A percentile compares a stretch with the other conserved stretches of the same genome.
phyloP scores from a whole-genome alignment of 2,329 filamentous ascomycete genomes.

The Fusarium sp. region DNA sequence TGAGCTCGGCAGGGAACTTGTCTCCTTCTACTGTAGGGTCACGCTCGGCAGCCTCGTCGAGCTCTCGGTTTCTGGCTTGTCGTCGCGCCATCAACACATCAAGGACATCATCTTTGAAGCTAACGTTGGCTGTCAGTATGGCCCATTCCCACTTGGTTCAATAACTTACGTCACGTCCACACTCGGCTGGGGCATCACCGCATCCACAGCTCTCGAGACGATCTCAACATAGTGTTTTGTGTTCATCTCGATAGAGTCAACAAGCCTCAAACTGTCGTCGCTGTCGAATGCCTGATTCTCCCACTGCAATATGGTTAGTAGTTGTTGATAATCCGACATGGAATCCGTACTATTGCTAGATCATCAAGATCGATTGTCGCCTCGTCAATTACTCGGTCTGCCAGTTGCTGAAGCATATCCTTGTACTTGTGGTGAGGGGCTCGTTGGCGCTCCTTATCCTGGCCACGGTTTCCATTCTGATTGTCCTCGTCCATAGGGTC shows the following conservation, averaged over 20 bases:
- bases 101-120: constrained; percentile 96
- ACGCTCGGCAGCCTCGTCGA: constrained; percentile 74
- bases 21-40: constrained; percentile 76
- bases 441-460: constrained; percentile 61
- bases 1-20: constrained; percentile 91
- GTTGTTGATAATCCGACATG: neutral
- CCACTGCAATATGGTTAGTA: constrained; percentile 65
- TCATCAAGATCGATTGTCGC: constrained; percentile 92
- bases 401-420: constrained; percentile 86
- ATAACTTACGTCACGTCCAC: constrained; percentile 77
- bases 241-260: constrained; percentile 88
- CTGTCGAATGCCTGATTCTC: constrained; percentile 69
- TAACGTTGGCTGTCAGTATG: constrained; percentile 49
- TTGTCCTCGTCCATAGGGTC: constrained; percentile 91
- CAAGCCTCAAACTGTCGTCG: constrained; percentile 77
- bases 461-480: constrained; percentile 64
- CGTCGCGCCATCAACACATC: constrained; percentile 97
- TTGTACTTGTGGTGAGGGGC: constrained; percentile 87
- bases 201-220: constrained; percentile 88
- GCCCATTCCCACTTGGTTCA: neutral
- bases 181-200: constrained; percentile 82
- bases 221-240: constrained; percentile 96
- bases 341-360: constrained; percentile 72
- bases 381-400: constrained; percentile 82
- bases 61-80: constrained; percentile 84